phyloP scores from a whole-genome alignment of 202 grass and related monocot species.

The Schoenoplectus triqueter region DNA sequence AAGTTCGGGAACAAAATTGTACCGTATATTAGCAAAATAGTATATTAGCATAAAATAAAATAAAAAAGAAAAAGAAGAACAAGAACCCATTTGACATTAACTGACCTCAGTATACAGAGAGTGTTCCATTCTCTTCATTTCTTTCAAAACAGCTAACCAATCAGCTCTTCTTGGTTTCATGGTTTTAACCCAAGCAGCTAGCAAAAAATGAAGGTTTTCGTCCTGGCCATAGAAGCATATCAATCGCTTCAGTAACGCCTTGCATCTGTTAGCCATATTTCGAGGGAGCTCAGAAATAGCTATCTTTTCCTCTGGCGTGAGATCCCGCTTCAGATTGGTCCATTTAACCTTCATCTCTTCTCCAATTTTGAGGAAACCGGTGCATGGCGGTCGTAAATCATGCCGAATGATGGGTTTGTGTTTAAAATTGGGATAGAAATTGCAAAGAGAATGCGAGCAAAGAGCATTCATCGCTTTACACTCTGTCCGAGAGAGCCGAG shows the following conservation, averaged over 20 bases:
- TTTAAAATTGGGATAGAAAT: conserved; percentile 7
- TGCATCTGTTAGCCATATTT: conserved; percentile 81
- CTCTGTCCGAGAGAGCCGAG: no score
- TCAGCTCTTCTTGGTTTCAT: conserved; percentile 65
- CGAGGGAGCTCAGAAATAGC: conserved; percentile 57
- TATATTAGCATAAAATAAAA: conserved; percentile 27
- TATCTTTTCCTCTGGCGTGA: conserved; percentile 39
- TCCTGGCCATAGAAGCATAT: conserved; percentile 53
- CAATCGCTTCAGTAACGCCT: conserved; percentile 60
- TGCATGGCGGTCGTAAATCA: conserved; percentile 25
- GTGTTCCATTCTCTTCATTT: conserved; percentile 52
- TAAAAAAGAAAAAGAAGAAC: no score
- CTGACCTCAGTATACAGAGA: conserved; percentile 55
- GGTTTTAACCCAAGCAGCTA: conserved; percentile 58
- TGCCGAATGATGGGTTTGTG: not conserved
- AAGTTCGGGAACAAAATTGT: not conserved
- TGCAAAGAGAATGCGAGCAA: conserved; percentile 7
- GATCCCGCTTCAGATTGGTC: conserved; percentile 43
- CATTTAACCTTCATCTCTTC: conserved; percentile 56
- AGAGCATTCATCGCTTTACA: not conserved
- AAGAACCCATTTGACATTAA: not conserved
- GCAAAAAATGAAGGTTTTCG: conserved; percentile 49
- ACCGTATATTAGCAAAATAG: conserved; percentile 3
- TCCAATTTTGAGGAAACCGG: not conserved
- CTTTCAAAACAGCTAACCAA: conserved; percentile 70